phyloP scores from a whole-genome alignment of 2,329 filamentous ascomycete species.

The Trichophyton simii region DNA sequence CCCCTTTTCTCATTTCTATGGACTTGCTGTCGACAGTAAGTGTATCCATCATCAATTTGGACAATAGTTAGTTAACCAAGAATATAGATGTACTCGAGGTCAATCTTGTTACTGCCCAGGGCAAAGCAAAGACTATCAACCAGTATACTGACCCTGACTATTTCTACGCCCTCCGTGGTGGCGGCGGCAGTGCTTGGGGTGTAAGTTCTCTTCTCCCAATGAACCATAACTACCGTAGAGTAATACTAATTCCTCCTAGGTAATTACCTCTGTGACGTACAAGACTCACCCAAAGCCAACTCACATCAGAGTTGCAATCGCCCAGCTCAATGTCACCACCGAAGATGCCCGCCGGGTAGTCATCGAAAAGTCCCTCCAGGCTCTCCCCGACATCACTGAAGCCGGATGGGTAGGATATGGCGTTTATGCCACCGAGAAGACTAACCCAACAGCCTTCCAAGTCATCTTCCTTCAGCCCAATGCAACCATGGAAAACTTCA shows the following conservation, averaged over 20 bases:
- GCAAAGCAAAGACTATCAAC: constrained; percentile 15
- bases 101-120: constrained; percentile 15
- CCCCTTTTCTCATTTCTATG: constrained; percentile 18
- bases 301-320: constrained; percentile 19
- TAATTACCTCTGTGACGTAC: constrained; percentile 18
- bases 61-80: background rate
- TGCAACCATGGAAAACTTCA: constrained; percentile 18
- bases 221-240: background rate
- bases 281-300: constrained; percentile 19
- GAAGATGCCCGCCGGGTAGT: constrained; percentile 15
- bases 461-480: constrained; percentile 24
- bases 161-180: constrained; percentile 19
- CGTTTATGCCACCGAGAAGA: constrained; percentile 7
- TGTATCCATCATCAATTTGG: background rate
- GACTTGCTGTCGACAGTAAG: constrained; percentile 20
- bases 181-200: constrained; percentile 19
- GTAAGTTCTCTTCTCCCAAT: constrained; percentile 10
- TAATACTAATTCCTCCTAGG: constrained; percentile 6
- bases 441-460: constrained; percentile 12
- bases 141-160: constrained; percentile 18
- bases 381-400: constrained; percentile 18
- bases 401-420: constrained; percentile 22
- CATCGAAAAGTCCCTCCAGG: constrained; percentile 14
- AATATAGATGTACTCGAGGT: constrained; percentile 16
- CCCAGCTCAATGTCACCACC: constrained; percentile 19